A percentile compares a stretch with the other conserved stretches of the same genome.
These are phyloP conservation scores for grape (Vitis vinifera) DNA, from an alignment of 164 flowering plant species.

Conservation along the genomic window ASM3070453v1 NC_081808.1:6360501-6361000, in stretches of 20 bases:
- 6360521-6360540: background rate
- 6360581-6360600: conserved; percentile 50
- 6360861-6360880: conserved; percentile 23
- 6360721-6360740: conserved; percentile 46
- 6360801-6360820: conserved; percentile 10
- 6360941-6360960: too few species aligned
- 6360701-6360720: background rate
- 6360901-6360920: conserved; percentile 10
- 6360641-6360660: background rate
- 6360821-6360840: conserved; percentile 25
- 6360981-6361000: too few species aligned
- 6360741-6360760: conserved; percentile 42
- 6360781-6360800: conserved; percentile 43
- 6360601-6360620: conserved; percentile 44
- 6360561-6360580: background rate
- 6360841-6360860: conserved; percentile 3
- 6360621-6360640: conserved; percentile 20
- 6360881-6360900: conserved; percentile 32
- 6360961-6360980: too few species aligned
- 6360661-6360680: conserved; percentile 1
- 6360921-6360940: conserved; percentile 12
- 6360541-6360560: too few species aligned
- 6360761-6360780: conserved; percentile 37
- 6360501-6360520: conserved; percentile 24
- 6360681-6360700: conserved; percentile 1